Conservation (phyloP, 2,329 filamentous ascomycete species). For the Escovopsis sp. region DNA sequence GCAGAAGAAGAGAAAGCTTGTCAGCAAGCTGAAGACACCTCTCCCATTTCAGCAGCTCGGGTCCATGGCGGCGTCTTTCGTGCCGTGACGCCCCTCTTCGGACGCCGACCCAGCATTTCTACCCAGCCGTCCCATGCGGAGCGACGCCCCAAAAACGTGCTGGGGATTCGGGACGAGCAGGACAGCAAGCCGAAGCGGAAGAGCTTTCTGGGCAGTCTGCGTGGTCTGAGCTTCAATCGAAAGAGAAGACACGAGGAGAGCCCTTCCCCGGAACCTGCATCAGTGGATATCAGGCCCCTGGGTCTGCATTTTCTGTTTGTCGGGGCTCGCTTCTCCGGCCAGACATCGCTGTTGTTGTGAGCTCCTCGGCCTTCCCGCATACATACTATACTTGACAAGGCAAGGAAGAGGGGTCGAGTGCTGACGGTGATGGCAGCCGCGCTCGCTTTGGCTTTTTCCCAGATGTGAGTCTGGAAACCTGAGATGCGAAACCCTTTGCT, state of each 20-base stretch:
- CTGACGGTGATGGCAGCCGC: slow-evolving; percentile 14
- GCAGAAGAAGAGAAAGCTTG: background rate
- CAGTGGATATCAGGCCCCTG: slow-evolving; percentile 9
- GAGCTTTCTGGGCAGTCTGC: slow-evolving; percentile 9
- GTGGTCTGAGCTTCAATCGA: slow-evolving; percentile 7
- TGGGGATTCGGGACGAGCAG: slow-evolving; percentile 4
- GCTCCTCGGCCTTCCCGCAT: slow-evolving; percentile 1
- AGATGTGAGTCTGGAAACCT: slow-evolving; percentile 14
- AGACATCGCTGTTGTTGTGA: slow-evolving; percentile 25
- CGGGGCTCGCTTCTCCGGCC: slow-evolving; percentile 17
- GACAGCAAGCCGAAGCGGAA: slow-evolving; percentile 7
- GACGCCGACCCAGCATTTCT: slow-evolving; percentile 1
- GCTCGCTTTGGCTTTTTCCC: slow-evolving; percentile 23
- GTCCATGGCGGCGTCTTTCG: slow-evolving; percentile 13
- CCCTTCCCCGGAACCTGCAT: slow-evolving; percentile 5
- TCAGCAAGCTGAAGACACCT: background rate
- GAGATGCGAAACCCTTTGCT: background rate
- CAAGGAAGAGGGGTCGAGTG: background rate
- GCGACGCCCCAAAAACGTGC: slow-evolving; percentile 7
- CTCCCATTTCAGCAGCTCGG: slow-evolving; percentile 12
- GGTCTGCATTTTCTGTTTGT: slow-evolving; percentile 23
- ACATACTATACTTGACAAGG: background rate
- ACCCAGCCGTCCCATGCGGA: background rate
- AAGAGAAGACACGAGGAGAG: slow-evolving; percentile 14
- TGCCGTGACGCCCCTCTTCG: slow-evolving; percentile 13